These are phyloP conservation scores for Nakaseomyces glabratus DNA, from an alignment of 1,139 yeast species.

Conservation along the genomic window DNA sequence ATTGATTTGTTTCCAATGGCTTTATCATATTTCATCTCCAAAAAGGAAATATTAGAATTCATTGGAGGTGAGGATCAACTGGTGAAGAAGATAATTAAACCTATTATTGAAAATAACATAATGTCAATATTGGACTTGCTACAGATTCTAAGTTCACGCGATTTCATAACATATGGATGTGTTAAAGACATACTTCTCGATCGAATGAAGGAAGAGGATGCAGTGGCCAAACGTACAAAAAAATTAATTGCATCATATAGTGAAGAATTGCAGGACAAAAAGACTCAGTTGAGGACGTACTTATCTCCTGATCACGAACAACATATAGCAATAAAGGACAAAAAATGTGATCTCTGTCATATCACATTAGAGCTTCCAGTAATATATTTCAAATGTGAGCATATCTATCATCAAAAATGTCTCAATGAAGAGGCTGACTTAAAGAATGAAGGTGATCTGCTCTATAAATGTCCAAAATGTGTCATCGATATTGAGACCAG, in stretches of 20 bases:
- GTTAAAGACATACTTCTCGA: conserved; percentile 62
- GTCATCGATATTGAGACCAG: conserved; percentile 59
- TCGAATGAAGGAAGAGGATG: conserved; percentile 50
- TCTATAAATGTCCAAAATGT: conserved; percentile 61
- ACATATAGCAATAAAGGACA: conserved; percentile 58
- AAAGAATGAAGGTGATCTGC: conserved; percentile 11
- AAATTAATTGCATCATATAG: conserved; percentile 62
- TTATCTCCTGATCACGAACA: conserved; percentile 33
- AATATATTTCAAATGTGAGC: conserved; percentile 78
- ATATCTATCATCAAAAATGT: conserved; percentile 81
- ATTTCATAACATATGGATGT: conserved; percentile 63
- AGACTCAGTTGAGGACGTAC: conserved; percentile 45
- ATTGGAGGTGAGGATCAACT: conserved; percentile 48
- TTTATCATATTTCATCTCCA: conserved; percentile 55
- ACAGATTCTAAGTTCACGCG: conserved; percentile 54
- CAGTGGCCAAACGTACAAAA: conserved; percentile 60
- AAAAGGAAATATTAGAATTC: conserved; percentile 42
- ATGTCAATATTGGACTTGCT: conserved; percentile 72
- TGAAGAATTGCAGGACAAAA: conserved; percentile 51
- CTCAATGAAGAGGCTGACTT: conserved; percentile 38
- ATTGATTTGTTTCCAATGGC: conserved; percentile 62
- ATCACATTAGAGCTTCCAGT: conserved; percentile 67
- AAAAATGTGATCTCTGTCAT: conserved; percentile 64
- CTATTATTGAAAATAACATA: conserved; percentile 44
- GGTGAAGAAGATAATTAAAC: conserved; percentile 39